Base-by-base conservation (phyloP, 1,284 basidiomycete genomes). In the Moniliella sp. region DNA sequence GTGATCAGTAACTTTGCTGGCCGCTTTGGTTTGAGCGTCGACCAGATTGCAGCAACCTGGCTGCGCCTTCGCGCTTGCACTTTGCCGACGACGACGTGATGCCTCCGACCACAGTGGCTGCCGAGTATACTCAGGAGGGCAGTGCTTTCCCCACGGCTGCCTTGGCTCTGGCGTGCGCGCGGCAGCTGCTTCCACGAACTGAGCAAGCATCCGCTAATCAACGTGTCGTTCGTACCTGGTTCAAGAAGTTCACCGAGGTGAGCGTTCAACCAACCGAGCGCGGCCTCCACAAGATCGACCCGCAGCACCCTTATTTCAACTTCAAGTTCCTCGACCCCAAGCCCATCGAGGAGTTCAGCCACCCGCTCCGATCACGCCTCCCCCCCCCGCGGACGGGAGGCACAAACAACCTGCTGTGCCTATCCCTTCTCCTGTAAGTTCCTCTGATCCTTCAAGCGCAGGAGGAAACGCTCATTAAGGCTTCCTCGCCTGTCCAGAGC, bases 251-350 rank as follows among this genome's bases (percentile, higher is more conserved):
- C 42, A 86, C 78, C 3, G 65, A 72, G n/a, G 67, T 97, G 18
- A 76, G 76, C 16, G 75, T 88, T 10, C 67, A 71, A 27, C 84
- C 88, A 0, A 97, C 91, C 0, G 86, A 93, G 32, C 73, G 76
- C 33, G 91, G 91, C n/a, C 67, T 79, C 43, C 67, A 67, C 15
- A 82, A 86, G 58, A 93, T 97, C 32, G 79, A 86, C 50, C 75
- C 84, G 44, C 72, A 76, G 46, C 79, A 93, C 61, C 72, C 74
- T 0, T 91, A 79, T 63, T 83, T 75, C 56, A 86, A 75, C 47
- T 97, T 97, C 72, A 97, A 97, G 67, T 97, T 93, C 64, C 67
- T 97, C 25, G 66, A 70, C 25, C 69, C 76, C 46, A 97, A 94
- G 59, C 76, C 73, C 7, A 69, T 82, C 18, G 60, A 61, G n/a